Evolutionary conservation across 202 grass and related monocot genomes (phyloP).

Genomic region (Carex arenaria): DNA sequence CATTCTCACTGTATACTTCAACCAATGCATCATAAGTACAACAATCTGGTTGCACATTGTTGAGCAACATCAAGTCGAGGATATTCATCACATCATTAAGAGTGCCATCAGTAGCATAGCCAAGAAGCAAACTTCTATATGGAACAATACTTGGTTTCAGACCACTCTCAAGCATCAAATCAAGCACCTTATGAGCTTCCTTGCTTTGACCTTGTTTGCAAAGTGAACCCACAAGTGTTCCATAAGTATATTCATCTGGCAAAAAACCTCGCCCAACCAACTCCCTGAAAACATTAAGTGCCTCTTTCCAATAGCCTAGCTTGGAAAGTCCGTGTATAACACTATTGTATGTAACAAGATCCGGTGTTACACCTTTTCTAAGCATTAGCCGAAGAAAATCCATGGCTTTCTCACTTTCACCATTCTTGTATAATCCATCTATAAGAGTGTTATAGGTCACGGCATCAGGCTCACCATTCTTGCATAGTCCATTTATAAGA

Average conservation of each 20-base stretch:
- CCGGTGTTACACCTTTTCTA: background rate
- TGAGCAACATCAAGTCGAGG: background rate
- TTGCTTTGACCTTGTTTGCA: background rate
- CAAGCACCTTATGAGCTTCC: background rate
- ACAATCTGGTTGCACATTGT: background rate
- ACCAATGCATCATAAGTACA: background rate
- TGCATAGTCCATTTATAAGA: background rate
- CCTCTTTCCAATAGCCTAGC: background rate
- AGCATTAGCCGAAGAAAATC: constrained; percentile 3
- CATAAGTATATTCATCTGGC: background rate
- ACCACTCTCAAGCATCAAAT: background rate
- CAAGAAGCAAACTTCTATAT: background rate
- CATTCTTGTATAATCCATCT: too few species aligned
- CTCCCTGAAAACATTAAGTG: background rate
- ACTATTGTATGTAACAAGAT: background rate
- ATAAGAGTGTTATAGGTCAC: background rate
- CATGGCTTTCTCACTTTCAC: background rate
- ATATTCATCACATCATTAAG: background rate
- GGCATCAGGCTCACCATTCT: background rate
- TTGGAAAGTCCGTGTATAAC: background rate
- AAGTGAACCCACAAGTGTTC: background rate
- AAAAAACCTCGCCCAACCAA: background rate
- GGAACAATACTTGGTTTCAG: background rate
- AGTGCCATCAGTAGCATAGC: background rate
- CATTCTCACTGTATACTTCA: background rate